A percentile compares a stretch with the other conserved stretches of the same genome.
Evolutionary conservation across 2,329 filamentous ascomycete genomes (phyloP).

Genomic region (Claviceps capensis): DNA sequence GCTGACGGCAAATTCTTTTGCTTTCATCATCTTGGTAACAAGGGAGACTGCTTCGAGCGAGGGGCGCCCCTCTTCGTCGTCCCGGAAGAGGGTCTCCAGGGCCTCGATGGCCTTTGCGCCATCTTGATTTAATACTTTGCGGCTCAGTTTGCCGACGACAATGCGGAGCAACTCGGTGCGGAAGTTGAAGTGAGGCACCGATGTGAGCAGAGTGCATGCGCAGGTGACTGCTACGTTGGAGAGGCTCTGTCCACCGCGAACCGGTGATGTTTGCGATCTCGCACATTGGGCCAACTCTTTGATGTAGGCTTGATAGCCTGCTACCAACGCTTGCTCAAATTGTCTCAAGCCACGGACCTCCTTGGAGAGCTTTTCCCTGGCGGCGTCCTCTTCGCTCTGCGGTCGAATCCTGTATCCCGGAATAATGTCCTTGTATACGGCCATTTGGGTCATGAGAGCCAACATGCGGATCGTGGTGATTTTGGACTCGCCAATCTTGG

Average conservation of each 20-base stretch:
- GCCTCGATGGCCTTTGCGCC: constrained; percentile 67
- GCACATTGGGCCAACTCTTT: constrained; percentile 58
- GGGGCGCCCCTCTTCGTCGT: constrained; percentile 81
- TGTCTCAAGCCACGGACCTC: constrained; percentile 70
- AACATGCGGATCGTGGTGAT: constrained; percentile 72
- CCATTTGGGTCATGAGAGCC: constrained; percentile 70
- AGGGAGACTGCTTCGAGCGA: constrained; percentile 77
- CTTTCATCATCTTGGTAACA: constrained; percentile 90
- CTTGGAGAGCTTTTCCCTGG: constrained; percentile 73
- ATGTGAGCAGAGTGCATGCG: constrained; percentile 63
- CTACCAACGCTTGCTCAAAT: constrained; percentile 79
- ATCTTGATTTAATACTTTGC: constrained; percentile 55
- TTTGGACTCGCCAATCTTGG: constrained; percentile 55
- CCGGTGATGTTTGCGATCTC: constrained; percentile 34
- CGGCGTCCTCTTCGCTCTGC: constrained; percentile 59
- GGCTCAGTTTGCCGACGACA: constrained; percentile 69
- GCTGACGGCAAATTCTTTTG: constrained; percentile 66
- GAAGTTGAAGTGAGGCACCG: constrained; percentile 96
- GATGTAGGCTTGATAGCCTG: constrained; percentile 75
- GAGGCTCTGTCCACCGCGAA: constrained; percentile 34
- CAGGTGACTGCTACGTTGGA: constrained; percentile 72
- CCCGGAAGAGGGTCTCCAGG: constrained; percentile 66
- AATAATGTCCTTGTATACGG: constrained; percentile 91
- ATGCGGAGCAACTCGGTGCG: constrained; percentile 78
- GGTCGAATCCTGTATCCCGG: constrained; percentile 91